phyloP scores from a whole-genome alignment of 768 basidiomycete species.

The Scleroderma bovista region DNA sequence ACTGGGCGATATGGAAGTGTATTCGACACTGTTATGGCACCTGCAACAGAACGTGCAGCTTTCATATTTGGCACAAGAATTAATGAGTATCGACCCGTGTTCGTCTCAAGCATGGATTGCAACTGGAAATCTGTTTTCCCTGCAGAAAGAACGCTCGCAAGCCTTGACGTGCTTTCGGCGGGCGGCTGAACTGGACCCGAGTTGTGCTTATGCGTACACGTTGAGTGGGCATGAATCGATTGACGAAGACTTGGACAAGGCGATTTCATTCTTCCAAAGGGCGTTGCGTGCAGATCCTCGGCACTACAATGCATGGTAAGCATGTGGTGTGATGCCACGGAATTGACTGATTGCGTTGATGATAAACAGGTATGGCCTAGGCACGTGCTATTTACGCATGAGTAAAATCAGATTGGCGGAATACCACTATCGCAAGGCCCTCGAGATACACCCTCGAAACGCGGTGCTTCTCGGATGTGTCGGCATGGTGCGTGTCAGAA shows the following conservation, averaged over 20 bases:
- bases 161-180: constrained; percentile 93
- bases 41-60: constrained; percentile 77
- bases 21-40: constrained; percentile 96
- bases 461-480: constrained; percentile 95
- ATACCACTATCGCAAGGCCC: constrained; percentile 92
- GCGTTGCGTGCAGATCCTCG: constrained; percentile 87
- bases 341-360: constrained; percentile 22
- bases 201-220: constrained; percentile 93
- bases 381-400: constrained; percentile 92
- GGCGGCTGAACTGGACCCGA: constrained; percentile 82
- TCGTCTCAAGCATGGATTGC: constrained; percentile 93
- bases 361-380: constrained; percentile 87
- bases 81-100: constrained; percentile 78
- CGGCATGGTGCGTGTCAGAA: constrained; percentile 74
- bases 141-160: constrained; percentile 90
- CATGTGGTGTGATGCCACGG: too few species aligned
- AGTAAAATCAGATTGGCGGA: constrained; percentile 91
- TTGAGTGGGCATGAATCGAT: constrained; percentile 95
- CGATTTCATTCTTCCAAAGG: constrained; percentile 85
- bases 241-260: constrained; percentile 91
- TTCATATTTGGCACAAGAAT: constrained; percentile 89
- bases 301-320: constrained; percentile 98
- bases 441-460: constrained; percentile 89
- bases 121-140: constrained; percentile 90
- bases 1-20: constrained; percentile 90